Conservation (phyloP, 2,329 filamentous ascomycete genomes). For the Gliomastix tumulicola region DNA sequence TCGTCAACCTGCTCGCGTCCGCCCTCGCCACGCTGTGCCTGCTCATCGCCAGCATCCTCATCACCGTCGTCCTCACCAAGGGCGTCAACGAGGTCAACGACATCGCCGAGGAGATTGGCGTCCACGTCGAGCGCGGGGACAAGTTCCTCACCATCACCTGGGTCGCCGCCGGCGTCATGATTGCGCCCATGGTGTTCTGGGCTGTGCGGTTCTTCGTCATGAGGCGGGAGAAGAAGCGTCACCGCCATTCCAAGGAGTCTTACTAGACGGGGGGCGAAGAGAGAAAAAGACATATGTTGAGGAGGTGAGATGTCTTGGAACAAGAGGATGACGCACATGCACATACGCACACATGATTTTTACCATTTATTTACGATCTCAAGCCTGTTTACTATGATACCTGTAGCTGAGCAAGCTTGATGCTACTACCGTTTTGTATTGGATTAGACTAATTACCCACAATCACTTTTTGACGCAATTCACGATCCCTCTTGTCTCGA, state of each 20-base stretch:
- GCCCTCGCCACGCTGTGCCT: conserved; percentile 27
- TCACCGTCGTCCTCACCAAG: conserved; percentile 31
- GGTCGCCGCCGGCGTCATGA: conserved; percentile 39
- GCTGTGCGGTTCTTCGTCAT: conserved; percentile 19
- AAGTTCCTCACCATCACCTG: conserved; percentile 39
- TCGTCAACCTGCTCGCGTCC: conserved; percentile 29
- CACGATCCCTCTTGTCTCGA: too few relatives aligned
- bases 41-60: conserved; percentile 32
- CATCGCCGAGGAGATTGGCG: conserved; percentile 32
- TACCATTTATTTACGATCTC: too few relatives aligned
- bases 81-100: conserved; percentile 33
- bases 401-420: too few relatives aligned
- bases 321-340: too few relatives aligned
- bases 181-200: conserved; percentile 32
- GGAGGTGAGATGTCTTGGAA: too few relatives aligned
- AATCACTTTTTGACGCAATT: too few relatives aligned
- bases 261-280: too few relatives aligned
- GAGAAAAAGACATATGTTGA: too few relatives aligned
- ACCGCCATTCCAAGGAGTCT: background rate
- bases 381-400: too few relatives aligned
- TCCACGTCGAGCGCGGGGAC: conserved; percentile 31
- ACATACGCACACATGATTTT: too few relatives aligned
- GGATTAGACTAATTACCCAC: too few relatives aligned
- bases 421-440: too few relatives aligned
- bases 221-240: conserved; percentile 18